These are phyloP conservation scores for Colletotrichum abscissum DNA, from an alignment of 2,329 filamentous ascomycete species.

Conservation along the genomic window DNA sequence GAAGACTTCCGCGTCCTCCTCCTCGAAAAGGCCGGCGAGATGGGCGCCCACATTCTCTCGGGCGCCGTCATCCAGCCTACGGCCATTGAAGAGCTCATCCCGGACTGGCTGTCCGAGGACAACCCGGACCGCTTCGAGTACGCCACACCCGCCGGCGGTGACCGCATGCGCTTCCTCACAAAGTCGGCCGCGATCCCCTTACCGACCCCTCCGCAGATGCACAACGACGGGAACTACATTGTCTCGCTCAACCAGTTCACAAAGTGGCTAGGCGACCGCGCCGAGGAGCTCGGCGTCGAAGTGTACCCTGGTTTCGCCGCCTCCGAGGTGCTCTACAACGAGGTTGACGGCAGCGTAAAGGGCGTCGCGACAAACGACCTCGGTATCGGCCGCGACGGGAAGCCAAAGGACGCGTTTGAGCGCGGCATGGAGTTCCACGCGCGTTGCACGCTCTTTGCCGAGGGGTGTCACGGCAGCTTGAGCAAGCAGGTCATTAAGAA, in stretches of 20 bases:
- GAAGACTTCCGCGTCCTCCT: conserved; percentile 95
- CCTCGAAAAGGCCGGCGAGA: conserved; percentile 93
- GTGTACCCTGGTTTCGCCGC: conserved; percentile 97
- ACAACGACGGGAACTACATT: conserved; percentile 98
- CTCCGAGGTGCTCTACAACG: conserved; percentile 87
- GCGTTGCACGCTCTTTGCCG: conserved; percentile 87
- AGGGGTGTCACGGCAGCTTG: conserved; percentile 95
- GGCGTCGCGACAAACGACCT: conserved; percentile 97
- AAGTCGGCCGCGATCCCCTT: conserved; percentile 82
- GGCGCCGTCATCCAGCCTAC: conserved; percentile 94
- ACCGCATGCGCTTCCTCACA: conserved; percentile 95
- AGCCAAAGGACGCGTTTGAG: conserved; percentile 91
- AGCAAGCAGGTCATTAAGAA: conserved; percentile 96
- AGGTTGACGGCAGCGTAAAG: conserved; percentile 83
- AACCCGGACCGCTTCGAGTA: conserved; percentile 90
- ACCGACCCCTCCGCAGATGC: conserved; percentile 94
- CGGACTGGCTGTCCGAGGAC: conserved; percentile 90
- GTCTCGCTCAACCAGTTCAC: conserved; percentile 94
- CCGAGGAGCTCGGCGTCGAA: conserved; percentile 96
- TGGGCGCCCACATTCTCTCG: conserved; percentile 95
- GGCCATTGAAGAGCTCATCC: conserved; percentile 88
- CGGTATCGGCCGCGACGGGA: conserved; percentile 83
- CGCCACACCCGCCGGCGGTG: conserved; percentile 83
- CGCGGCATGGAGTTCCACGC: conserved; percentile 99
- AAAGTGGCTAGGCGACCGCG: conserved; percentile 94